Base-by-base conservation (phyloP, 768 basidiomycete genomes). In the Rhodotorula paludigena region DNA sequence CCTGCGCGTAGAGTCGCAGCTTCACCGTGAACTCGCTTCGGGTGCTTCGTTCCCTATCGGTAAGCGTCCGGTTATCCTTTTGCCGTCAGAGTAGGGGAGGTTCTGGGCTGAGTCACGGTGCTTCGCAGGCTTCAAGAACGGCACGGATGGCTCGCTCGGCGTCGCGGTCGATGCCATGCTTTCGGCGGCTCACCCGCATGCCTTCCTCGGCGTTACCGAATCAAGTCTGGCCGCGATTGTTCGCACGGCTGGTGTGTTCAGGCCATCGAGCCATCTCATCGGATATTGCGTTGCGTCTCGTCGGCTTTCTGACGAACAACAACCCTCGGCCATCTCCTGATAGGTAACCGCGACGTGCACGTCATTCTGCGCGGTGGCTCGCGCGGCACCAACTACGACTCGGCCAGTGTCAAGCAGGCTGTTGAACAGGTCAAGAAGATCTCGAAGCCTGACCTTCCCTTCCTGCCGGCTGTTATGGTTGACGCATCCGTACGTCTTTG, bases 111-210 rank as follows among this genome's bases (percentile, higher is more conserved):
- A 25, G 36, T 30, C 44, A 51, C 23, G 1, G 38, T 51, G 62
- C 39, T 42, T 41, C 38, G 52, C 64, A 72, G 90, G 92, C 15
- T 99, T 99, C 86, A 99, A 99, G 80, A 99, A 99, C 78, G 94
- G 96, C 60, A 99, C 96, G 6, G 94, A 98, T 78, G 96, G 96
- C 61, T 77, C 78, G 68, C 87, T 97, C 56, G 80, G 84, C 1
- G 90, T 98, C 42, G 94, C 94, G 5, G 89, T 98, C 63, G 96
- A 99, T 78, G 96, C 94, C 23, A 97, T 98, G 93, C 85, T 87
- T 68, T 87, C 90, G 0, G 85, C 90, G 20, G 88, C 87, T 6
- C 88, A 92, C 77, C 90, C 92, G 8, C 94, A 98, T 78, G 89
- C 90, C 41, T 98, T 98, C 83, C 91, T 98, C 88, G 93, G 82